Conservation (phyloP, 805 yeast genomes). For the Zygotorulaspora danielsina region DNA sequence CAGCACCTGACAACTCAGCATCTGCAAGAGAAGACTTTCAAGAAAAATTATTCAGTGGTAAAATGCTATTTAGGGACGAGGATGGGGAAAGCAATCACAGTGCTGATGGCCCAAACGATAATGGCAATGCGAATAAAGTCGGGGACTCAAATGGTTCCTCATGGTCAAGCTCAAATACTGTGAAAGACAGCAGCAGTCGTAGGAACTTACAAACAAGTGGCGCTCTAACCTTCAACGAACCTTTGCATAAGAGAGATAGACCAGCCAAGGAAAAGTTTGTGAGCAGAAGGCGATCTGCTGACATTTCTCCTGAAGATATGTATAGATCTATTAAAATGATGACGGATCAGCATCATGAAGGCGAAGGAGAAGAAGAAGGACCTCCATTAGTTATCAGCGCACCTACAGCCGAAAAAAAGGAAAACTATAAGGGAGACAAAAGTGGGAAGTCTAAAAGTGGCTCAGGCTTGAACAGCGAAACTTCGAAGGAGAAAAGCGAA, state of each 20-base stretch:
- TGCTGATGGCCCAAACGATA: constrained; percentile 23
- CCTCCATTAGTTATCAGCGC: constrained; percentile 75
- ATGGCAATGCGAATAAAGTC: constrained; percentile 1
- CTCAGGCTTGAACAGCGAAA: neutral
- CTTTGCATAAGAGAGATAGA: constrained; percentile 7
- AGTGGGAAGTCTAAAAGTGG: constrained; percentile 11
- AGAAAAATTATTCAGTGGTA: constrained; percentile 36
- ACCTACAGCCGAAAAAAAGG: constrained; percentile 40
- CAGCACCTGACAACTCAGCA: constrained; percentile 5
- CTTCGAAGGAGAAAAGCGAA: neutral
- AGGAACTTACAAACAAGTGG: constrained; percentile 7
- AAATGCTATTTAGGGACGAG: constrained; percentile 34
- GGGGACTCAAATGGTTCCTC: constrained; percentile 11
- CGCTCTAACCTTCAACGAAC: constrained; percentile 11
- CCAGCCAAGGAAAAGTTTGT: constrained; percentile 32
- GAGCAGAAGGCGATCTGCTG: constrained; percentile 37
- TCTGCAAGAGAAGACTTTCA: constrained; percentile 28
- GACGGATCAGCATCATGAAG: constrained; percentile 48
- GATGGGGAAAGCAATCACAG: constrained; percentile 11
- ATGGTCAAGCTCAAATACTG: constrained; percentile 14
- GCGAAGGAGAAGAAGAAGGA: constrained; percentile 54
- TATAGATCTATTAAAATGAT: constrained; percentile 78
- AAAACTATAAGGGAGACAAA: neutral
- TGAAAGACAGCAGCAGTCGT: constrained; percentile 6
- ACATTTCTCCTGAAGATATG: constrained; percentile 78